Evolutionary conservation across 176 grass and related monocot species (phyloP), one percentile per base, ranked within the genome.

Genomic region (Carex kokanica): DNA sequence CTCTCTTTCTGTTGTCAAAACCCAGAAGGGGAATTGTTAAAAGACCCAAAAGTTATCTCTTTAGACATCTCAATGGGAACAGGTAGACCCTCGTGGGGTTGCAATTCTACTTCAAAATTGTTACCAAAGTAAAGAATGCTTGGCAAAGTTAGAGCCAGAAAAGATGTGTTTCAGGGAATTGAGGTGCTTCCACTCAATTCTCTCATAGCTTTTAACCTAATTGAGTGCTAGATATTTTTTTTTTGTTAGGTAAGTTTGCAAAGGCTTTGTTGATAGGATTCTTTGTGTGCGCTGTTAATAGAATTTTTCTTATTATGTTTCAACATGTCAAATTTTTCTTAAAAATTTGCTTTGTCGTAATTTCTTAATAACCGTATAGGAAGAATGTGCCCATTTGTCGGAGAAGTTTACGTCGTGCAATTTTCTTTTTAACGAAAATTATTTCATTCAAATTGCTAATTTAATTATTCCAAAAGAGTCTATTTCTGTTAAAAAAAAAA

Each of bases 21-120:
- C 57, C 64, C 49, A 69, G 61, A 80, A 18, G 4, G 52, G 23
- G 36, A 65, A 66, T 54, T 60, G 45, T 74, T 60, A 82, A 82
- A 49, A 52, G 32, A 41, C 60, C 53, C 40, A 51, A 34, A 66
- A 85, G 18, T 49, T 65, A 3, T 73, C 14, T 75, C 74, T 74
- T 74, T 20, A 85, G 53, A 62, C 63, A 34, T 58, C n/a, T 67
- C 60, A 82, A 66, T 56, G 34, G 81, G 15, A 59, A 58, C 74
- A 81, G 32, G 74, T 84, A 72, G 81, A 84, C 86, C 80, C 74
- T 64, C 25, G 74, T 88, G 86, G 83, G 83, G 66, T 67, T 81
- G 60, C 6, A 60, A 64, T 62, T 85, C 83, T 21, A 85, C 73
- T 81, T 64, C 18, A 38, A 74, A 74, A 67, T 82, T 82, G 80